These are phyloP conservation scores for Rhodotorula sp. DNA, from an alignment of 1,284 basidiomycete species.

Conservation along the genomic window DNA sequence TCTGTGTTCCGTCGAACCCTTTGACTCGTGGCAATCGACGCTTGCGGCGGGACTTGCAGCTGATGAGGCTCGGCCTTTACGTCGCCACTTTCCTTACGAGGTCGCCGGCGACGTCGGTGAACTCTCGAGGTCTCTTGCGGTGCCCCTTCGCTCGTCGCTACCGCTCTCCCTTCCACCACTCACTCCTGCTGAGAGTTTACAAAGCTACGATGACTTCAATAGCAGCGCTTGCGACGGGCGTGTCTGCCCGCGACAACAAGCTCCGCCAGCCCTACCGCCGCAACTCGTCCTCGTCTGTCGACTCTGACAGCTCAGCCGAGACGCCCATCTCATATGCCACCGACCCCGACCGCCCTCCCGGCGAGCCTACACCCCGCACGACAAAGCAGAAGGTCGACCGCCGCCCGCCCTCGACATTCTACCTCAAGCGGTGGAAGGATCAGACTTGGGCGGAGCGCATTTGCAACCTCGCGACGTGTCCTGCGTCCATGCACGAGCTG, in stretches of 20 bases:
- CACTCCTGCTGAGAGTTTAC: too few species aligned
- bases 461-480: conserved; percentile 27
- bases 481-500: conserved; percentile 24
- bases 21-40: too few species aligned
- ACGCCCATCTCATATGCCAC: conserved; percentile 25
- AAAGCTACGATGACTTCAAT: not conserved
- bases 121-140: too few species aligned
- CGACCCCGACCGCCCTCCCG: conserved; percentile 3
- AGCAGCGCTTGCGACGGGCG: not conserved
- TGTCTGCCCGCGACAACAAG: conserved; percentile 1
- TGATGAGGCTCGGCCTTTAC: too few species aligned
- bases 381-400: conserved; percentile 27
- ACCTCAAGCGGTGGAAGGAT: conserved; percentile 16
- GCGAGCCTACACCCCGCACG: conserved; percentile 1
- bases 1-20: too few species aligned
- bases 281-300: not conserved
- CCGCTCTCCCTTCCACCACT: too few species aligned
- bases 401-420: conserved; percentile 23
- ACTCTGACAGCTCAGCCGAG: conserved; percentile 1
- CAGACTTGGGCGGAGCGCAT: conserved; percentile 24
- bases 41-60: too few species aligned
- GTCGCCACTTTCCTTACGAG: too few species aligned
- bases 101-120: too few species aligned
- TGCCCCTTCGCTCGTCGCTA: too few species aligned
- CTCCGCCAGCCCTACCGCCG: not conserved